phyloP scores from a whole-genome alignment of 306 rosid genomes.

The Cicer pinnatifidum region DNA sequence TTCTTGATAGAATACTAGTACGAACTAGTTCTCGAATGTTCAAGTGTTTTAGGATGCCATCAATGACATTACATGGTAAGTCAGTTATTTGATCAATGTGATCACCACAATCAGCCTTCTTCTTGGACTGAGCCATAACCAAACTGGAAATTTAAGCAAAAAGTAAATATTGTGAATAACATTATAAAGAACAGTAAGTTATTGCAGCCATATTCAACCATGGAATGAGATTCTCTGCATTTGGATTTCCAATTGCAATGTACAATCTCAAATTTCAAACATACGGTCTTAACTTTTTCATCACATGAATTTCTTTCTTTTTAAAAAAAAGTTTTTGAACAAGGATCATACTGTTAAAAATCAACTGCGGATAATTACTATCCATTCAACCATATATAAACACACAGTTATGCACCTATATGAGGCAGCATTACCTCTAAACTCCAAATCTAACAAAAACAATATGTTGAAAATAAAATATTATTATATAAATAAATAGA shows the following conservation, averaged over 20 bases:
- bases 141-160: neutral
- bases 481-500: too few relatives aligned
- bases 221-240: neutral
- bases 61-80: constrained; percentile 37
- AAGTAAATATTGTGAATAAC: neutral
- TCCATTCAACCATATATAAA: neutral
- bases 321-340: neutral
- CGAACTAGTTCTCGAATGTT: constrained; percentile 1
- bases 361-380: neutral
- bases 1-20: constrained; percentile 18
- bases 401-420: neutral
- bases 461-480: neutral
- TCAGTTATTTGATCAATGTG: constrained; percentile 32
- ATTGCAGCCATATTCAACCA: neutral
- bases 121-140: neutral
- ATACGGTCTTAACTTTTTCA: neutral
- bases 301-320: neutral
- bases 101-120: neutral
- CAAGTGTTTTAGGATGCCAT: constrained; percentile 9
- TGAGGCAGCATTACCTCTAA: constrained; percentile 3
- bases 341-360: neutral
- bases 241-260: neutral
- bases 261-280: neutral
- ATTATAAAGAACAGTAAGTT: neutral
- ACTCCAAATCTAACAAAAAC: neutral